A percentile compares a stretch with the other conserved stretches of the same genome.
These are phyloP conservation scores for Phaeotremella fagi DNA, from an alignment of 768 basidiomycete species.

Conservation along the genomic window DNA sequence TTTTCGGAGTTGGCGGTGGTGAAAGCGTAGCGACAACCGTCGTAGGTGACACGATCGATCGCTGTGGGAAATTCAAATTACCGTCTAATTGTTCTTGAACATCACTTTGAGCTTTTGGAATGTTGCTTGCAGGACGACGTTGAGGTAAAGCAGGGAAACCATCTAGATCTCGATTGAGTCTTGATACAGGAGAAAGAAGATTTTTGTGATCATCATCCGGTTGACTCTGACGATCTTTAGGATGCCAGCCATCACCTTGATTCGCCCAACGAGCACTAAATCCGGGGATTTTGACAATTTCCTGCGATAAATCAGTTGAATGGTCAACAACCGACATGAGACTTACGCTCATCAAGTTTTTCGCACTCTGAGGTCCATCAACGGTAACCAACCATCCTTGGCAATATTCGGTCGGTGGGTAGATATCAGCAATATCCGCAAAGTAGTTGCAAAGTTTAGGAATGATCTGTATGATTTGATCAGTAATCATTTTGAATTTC, in stretches of 20 bases:
- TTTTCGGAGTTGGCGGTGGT: not conserved
- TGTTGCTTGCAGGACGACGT: not conserved
- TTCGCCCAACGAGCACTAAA: slow-evolving; percentile 25
- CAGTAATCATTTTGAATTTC: no score
- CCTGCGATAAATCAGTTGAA: slow-evolving; percentile 4
- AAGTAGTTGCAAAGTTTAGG: slow-evolving; percentile 20
- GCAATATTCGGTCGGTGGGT: slow-evolving; percentile 13
- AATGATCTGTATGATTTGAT: slow-evolving; percentile 17
- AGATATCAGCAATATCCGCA: slow-evolving; percentile 19
- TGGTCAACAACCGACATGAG: not conserved
- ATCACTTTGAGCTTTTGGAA: not conserved
- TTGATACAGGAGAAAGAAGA: slow-evolving; percentile 4
- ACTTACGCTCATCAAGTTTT: slow-evolving; percentile 25
- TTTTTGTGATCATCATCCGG: not conserved
- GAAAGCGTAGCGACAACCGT: not conserved
- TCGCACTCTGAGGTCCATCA: slow-evolving; percentile 6
- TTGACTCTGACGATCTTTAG: not conserved
- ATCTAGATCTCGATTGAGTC: slow-evolving; percentile 6
- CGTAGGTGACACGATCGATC: not conserved
- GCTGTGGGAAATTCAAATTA: not conserved
- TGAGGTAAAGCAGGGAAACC: slow-evolving; percentile 1
- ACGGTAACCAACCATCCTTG: slow-evolving; percentile 29
- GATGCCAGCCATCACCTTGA: slow-evolving; percentile 9
- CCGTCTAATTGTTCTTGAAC: not conserved
- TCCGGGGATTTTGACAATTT: slow-evolving; percentile 26